These are phyloP conservation scores for Ascoidea asiatica DNA, from an alignment of 805 yeast genomes.

Conservation along the genomic window DNA sequence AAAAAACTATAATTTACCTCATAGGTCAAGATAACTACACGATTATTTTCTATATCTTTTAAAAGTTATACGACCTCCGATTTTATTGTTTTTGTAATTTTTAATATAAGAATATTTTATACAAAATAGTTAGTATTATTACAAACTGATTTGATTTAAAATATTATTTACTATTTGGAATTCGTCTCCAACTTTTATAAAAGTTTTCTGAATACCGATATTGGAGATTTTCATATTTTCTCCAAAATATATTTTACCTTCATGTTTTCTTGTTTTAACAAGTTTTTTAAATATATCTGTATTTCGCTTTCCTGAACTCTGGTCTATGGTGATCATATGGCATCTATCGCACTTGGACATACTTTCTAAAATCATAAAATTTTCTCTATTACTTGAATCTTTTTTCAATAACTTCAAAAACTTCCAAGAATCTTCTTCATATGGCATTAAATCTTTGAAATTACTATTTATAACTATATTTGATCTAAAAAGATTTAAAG, in stretches of 20 bases:
- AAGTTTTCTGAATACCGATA: neutral
- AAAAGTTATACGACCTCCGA: too few species aligned
- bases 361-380: conserved; percentile 9
- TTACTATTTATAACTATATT: conserved; percentile 21
- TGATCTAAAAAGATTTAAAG: conserved; percentile 20
- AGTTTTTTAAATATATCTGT: conserved; percentile 20
- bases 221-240: conserved; percentile 13
- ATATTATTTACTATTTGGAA: too few species aligned
- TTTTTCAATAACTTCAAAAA: conserved; percentile 9
- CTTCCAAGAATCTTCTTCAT: conserved; percentile 26
- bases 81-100: too few species aligned
- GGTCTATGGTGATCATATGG: conserved; percentile 29
- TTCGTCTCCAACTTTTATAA: too few species aligned
- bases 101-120: too few species aligned
- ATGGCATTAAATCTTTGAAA: conserved; percentile 14
- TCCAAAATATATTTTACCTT: conserved; percentile 28
- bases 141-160: too few species aligned
- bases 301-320: conserved; percentile 21
- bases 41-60: too few species aligned
- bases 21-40: too few species aligned
- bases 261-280: conserved; percentile 18
- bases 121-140: too few species aligned
- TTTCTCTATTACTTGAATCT: conserved; percentile 6
- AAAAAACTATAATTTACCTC: too few species aligned
- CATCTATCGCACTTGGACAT: conserved; percentile 26